Percentiles rank a stretch among this genome's conserved stretches.
phyloP scores from a whole-genome alignment of 2,329 filamentous ascomycete species.

The Elsinoe necatrix region DNA sequence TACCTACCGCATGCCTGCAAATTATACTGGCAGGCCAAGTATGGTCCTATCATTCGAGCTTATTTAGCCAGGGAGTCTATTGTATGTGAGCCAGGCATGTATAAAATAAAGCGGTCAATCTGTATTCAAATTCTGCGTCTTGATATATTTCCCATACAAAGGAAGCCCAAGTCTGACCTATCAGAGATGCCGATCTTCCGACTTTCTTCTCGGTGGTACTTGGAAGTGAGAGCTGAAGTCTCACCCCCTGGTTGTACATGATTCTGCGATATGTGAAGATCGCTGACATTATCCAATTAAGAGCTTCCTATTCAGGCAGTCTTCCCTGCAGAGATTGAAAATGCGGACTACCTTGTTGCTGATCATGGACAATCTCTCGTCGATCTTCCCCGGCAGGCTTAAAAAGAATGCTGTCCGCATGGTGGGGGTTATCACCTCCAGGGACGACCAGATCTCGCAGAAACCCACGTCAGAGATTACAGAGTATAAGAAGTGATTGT shows the following conservation, averaged over 20 bases:
- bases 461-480: background rate
- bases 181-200: background rate
- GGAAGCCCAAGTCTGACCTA: no score
- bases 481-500: no score
- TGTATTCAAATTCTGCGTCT: no score
- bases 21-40: background rate
- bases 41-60: slow-evolving; percentile 3
- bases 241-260: background rate
- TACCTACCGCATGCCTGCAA: slow-evolving; percentile 25
- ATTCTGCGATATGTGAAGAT: background rate
- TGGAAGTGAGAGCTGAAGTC: no score
- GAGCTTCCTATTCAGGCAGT: background rate
- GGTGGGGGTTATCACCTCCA: background rate
- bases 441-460: background rate
- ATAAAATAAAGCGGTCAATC: no score
- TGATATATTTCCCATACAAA: no score
- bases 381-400: background rate
- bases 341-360: background rate
- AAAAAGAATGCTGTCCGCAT: background rate
- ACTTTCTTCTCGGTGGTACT: background rate
- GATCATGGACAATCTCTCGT: background rate
- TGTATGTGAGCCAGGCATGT: no score
- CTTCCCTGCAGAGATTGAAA: background rate
- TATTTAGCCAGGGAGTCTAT: background rate
- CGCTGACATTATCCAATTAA: no score